Evolutionary conservation across 176 grass and related monocot genomes (phyloP), one percentile per base, ranked within the genome.

Genomic region (Zea luxurians): DNA sequence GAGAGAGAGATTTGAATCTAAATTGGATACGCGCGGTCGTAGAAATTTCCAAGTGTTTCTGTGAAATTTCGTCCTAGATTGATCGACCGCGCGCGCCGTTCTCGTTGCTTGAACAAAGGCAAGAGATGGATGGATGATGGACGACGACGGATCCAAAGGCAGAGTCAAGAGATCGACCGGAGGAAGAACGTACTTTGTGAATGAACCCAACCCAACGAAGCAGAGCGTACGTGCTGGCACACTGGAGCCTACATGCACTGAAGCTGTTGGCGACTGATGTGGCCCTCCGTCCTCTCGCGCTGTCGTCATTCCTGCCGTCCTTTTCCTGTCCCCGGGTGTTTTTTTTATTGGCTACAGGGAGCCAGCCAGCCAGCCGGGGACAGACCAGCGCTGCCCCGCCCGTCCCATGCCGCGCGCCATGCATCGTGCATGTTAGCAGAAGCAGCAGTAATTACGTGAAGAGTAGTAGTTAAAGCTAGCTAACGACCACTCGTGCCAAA

Each of bases 101-200:
- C 61, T 53, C 12, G 57, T 71, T 6, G 38, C 48, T 72, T 12
- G 58, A 15, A 1, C 13, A 6, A 6, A 46, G 9, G 13, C 37
- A 65, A 65, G 38, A 66, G 49, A 40, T 40, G 38, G 4, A 55
- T 40, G 41, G 38, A 40, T 48, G 38, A 40, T 48, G n/a, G n/a
- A n/a, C 27, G 27, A 27, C 27, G 27, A 27, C 27, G 27, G 27
- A 27, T 27, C 79, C 78, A 65, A 58, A 59, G 54, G 64, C 63
- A 70, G 55, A 61, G 71, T 47, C 84, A 81, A 62, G 40, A 82
- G 70, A 64, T 81, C 76, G 70, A 64, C 76, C 76, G 72, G 84
- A 71, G 73, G 16, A 66, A 71, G 3, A 65, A 47, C 16, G 84
- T 82, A 76, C 78, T 64, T 75, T 64, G 50, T 69, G 79, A 68